Evolutionary conservation across 2,329 filamentous ascomycete genomes (phyloP).

Genomic region (Lachnum nothofagi): DNA sequence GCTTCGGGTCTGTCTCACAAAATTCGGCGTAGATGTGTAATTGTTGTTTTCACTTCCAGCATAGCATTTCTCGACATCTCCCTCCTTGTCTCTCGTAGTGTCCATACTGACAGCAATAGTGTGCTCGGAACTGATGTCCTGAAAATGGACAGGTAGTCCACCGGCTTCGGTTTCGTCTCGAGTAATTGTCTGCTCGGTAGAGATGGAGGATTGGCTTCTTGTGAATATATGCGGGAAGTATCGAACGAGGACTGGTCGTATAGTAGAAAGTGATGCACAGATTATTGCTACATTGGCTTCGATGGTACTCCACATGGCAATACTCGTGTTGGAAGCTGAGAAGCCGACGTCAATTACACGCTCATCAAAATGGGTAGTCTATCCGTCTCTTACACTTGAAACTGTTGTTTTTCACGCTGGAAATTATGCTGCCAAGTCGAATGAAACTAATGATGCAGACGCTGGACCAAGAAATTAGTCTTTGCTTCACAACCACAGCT

Average conservation of each 20-base stretch:
- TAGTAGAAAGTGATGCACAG: conserved; percentile 55
- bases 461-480: conserved; percentile 1
- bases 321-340: conserved; percentile 27
- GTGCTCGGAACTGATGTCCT: background rate
- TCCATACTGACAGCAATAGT: background rate
- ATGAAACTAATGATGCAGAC: conserved; percentile 19
- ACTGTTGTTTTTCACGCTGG: conserved; percentile 5
- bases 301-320: conserved; percentile 32
- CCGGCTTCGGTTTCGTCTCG: background rate
- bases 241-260: conserved; percentile 50
- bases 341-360: background rate
- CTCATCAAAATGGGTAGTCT: background rate
- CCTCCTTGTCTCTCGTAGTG: no score
- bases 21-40: no score
- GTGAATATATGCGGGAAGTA: conserved; percentile 14
- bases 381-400: conserved; percentile 17
- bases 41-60: no score
- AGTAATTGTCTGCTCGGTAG: background rate
- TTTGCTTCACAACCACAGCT: background rate
- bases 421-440: conserved; percentile 11
- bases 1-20: no score
- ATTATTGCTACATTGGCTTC: conserved; percentile 37
- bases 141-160: background rate
- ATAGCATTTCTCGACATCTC: no score
- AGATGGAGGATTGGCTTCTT: background rate